These are phyloP conservation scores for Komagataella ulmi DNA, from an alignment of 805 yeast species.

Conservation along the genomic window DNA sequence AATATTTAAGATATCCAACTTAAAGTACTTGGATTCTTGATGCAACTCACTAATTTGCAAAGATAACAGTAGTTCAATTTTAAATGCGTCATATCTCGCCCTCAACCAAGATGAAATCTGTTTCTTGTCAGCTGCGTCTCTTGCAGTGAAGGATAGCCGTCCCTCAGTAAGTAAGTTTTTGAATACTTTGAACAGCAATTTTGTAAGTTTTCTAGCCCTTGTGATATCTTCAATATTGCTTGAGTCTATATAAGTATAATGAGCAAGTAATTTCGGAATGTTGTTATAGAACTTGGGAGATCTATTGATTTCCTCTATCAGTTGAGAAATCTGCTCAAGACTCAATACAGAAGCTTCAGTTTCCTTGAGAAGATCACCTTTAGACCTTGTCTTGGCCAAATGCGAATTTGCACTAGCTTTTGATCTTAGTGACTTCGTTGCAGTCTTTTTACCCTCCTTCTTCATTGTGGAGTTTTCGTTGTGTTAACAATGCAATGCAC, in stretches of 20 bases:
- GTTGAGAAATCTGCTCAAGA: constrained; percentile 11
- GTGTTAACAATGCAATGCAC: too few species aligned
- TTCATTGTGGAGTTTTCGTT: background rate
- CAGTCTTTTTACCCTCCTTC: background rate
- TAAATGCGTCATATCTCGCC: constrained; percentile 42
- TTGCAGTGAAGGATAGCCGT: constrained; percentile 20
- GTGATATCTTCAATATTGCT: constrained; percentile 11
- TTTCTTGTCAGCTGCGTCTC: constrained; percentile 28
- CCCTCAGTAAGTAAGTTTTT: constrained; percentile 30
- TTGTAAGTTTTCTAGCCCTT: constrained; percentile 21
- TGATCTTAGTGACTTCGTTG: background rate
- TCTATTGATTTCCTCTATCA: constrained; percentile 18
- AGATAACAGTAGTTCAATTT: constrained; percentile 23
- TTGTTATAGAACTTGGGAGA: constrained; percentile 43
- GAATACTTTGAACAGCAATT: constrained; percentile 33
- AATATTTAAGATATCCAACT: constrained; percentile 39
- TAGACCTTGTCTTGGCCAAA: background rate
- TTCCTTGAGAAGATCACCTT: background rate
- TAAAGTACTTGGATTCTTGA: constrained; percentile 33
- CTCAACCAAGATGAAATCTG: constrained; percentile 51
- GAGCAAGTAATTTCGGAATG: constrained; percentile 30
- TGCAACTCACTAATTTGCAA: constrained; percentile 24
- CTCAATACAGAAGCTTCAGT: constrained; percentile 1
- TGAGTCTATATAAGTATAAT: constrained; percentile 15
- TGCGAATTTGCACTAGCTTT: background rate